Evolutionary conservation across 768 basidiomycete species (phyloP), one percentile per base, ranked within the genome.

Genomic region (Boletus subcaerulescens): DNA sequence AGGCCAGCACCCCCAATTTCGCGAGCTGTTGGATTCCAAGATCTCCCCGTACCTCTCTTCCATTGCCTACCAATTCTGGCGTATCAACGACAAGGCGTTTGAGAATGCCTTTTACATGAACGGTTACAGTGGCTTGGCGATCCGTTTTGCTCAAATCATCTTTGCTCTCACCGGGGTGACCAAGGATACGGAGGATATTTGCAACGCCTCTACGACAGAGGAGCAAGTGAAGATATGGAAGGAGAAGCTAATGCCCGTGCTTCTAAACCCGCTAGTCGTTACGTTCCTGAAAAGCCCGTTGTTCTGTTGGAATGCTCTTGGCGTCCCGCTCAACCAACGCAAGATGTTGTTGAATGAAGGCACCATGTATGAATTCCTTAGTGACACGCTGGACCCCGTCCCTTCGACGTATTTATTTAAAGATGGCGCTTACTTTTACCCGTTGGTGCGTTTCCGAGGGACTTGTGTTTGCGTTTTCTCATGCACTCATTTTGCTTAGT

Each of bases 41-140:
- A 73, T 91, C 39, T 79, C 87, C 0, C 88, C 89, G 0, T 76
- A 80, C 60, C 77, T 91, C 17, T 88, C 89, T 24, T 85, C 85
- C 17, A 77, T 76, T 55, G 87, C 88, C 2, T 89, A 87, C 70
- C 84, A 87, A 55, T 89, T 89, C 73, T 91, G 89, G 89, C 77
- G 81, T 55, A 71, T 82, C 60, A 85, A 89, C 60, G 74, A 75
- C 50, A 61, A 72, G 33, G 73, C 80, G 2, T 79, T 77, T 62
- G 61, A 68, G 3, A 62, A 77, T 3, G 80, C 79, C 10, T 91
- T 90, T 69, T 89, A 90, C 66, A 72, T 79, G 61, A 77, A 77
- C 36, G 89, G 89, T 12, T 89, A 89, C 65, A 80, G 78, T 48
- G 84, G 83, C 3, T 79, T 78, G 75, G 88, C 88, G 3, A 76